Evolutionary conservation across 1,139 yeast genomes (phyloP).

Genomic region (Kodamaea sp.): DNA sequence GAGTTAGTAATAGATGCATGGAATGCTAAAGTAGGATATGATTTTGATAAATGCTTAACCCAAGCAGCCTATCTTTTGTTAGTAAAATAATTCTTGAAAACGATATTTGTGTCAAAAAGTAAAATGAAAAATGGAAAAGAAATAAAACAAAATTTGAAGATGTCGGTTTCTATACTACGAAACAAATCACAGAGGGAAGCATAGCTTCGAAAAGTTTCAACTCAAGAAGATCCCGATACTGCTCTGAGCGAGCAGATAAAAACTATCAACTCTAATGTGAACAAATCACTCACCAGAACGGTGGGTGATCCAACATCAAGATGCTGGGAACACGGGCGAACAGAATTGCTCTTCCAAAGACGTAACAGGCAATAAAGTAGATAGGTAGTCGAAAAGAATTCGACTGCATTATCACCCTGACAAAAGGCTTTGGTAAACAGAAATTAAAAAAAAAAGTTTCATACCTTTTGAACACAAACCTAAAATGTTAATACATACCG

Average conservation of each 20-base stretch:
- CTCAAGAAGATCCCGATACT: constrained; percentile 56
- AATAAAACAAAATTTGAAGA: constrained; percentile 5
- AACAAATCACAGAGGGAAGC: constrained; percentile 29
- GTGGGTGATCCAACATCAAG: constrained; percentile 19
- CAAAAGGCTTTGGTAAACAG: constrained; percentile 53
- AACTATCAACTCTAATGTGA: constrained; percentile 39
- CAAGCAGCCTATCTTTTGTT: constrained; percentile 84
- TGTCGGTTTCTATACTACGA: constrained; percentile 80
- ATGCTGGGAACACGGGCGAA: constrained; percentile 47
- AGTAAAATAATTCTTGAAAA: constrained; percentile 29
- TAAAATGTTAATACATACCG: constrained; percentile 66
- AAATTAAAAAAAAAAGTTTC: constrained; percentile 7
- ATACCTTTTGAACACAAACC: neutral
- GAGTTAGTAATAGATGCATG: constrained; percentile 97
- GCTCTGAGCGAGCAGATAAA: constrained; percentile 38
- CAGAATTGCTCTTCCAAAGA: constrained; percentile 82
- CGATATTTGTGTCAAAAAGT: constrained; percentile 1
- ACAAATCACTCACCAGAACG: constrained; percentile 50
- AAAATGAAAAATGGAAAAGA: constrained; percentile 9
- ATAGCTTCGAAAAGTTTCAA: constrained; percentile 46
- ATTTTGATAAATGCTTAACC: constrained; percentile 92
- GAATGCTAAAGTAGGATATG: constrained; percentile 92
- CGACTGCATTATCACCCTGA: constrained; percentile 56
- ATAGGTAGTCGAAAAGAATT: constrained; percentile 13
- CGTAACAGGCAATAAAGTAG: constrained; percentile 80